Evolutionary conservation across 2,329 filamentous ascomycete genomes (phyloP), one percentile per base, ranked within the genome.

Genomic region (Aaosphaeria pasadenensis): DNA sequence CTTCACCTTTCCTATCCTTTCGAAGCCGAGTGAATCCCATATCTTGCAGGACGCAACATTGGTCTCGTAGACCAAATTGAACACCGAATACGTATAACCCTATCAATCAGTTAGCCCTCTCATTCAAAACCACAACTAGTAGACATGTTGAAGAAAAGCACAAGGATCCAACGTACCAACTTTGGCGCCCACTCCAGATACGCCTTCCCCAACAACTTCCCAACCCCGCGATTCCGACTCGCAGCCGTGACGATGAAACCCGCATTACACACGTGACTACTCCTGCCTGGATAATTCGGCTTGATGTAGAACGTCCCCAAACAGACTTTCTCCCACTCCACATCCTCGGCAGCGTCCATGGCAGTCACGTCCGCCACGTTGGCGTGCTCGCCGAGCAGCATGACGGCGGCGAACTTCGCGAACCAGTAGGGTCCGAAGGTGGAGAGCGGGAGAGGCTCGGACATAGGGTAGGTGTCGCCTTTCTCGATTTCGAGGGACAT

Each of bases 51-150:
- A 91, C 1, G 88, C 89, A 35, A 91, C 86, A 70, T 94, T 94
- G 54, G 87, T 91, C 75, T 94, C 89, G 74, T 94, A 94, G 5
- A 94, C 89, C 44, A 94, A 79, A 69, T 94, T 94, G 77, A 94
- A 94, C 49, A 94, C 88, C 39, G 87, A 89, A 75, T 94, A 94
- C 3, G 85, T 87, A 72, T 92, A 94, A 30, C 89, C 88, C 78
- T 80, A 35, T 5, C 1, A 7, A 31, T 36, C 13, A 30, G 30
- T 42, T 39, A 42, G 36, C 38, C 7, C 6, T n/a, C 31, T 17
- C 11, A 35, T 35, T 5, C 30, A 11, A 11, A 7, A 40, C 5
- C 45, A n/a, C 33, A 39, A 11, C 38, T 30, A 32, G n/a, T 39
- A 44, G 24, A 31, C 35, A 36, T 2, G 17, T 24, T 24, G 17